Percentiles rank a stretch among this genome's conserved stretches.
phyloP scores from a whole-genome alignment of 2,329 filamentous ascomycete genomes.

The Trichoderma sp. region DNA sequence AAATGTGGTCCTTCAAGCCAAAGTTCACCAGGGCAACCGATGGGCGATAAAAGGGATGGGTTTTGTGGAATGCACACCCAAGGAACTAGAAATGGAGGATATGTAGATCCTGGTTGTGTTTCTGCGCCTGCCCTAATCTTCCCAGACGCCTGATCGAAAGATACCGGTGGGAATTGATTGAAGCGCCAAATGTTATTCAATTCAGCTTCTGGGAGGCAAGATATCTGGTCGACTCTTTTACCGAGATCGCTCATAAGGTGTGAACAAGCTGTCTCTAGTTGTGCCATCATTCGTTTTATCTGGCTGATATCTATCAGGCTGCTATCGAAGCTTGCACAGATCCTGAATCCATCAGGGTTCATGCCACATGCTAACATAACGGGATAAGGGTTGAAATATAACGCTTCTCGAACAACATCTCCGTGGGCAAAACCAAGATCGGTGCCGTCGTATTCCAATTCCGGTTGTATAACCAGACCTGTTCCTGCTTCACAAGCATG shows the following conservation, averaged over 20 bases:
- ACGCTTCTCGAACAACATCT: neutral
- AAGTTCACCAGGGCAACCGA: neutral
- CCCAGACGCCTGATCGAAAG: neutral
- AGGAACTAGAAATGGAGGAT: neutral
- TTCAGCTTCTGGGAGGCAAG: neutral
- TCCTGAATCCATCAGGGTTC: neutral
- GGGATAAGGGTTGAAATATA: conserved; percentile 4
- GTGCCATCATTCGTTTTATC: neutral
- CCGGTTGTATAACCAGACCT: conserved; percentile 18
- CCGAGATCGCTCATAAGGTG: neutral
- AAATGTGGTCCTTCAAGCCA: neutral
- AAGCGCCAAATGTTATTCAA: neutral
- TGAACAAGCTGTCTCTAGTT: neutral
- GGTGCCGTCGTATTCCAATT: neutral
- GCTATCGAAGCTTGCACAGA: neutral
- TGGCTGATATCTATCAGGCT: neutral
- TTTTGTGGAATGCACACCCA: neutral
- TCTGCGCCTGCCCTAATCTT: neutral
- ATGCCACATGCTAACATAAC: neutral
- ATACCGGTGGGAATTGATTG: neutral
- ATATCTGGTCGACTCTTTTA: neutral
- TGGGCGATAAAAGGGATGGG: neutral
- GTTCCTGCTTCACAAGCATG: conserved; percentile 21
- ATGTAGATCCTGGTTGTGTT: neutral
- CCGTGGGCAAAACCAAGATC: neutral